phyloP scores from a whole-genome alignment of 345 rosid genomes.

The Populus pruinosa region DNA sequence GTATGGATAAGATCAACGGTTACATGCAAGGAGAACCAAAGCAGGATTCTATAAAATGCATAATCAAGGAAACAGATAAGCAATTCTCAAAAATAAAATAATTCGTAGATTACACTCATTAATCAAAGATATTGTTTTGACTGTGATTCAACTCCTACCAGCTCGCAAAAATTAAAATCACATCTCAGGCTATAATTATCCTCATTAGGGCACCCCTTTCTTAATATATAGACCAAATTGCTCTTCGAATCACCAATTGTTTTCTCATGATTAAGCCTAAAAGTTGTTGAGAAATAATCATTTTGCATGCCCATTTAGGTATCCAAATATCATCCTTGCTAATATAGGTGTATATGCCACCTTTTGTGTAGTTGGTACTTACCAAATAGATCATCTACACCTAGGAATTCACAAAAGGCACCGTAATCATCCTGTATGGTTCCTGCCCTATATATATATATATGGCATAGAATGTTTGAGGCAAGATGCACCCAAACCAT shows the following conservation, averaged over 20 bases:
- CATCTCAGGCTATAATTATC: not conserved
- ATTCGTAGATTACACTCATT: not conserved
- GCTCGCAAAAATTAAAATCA: not conserved
- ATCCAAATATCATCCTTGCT: not conserved
- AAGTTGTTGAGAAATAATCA: not conserved
- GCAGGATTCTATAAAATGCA: not conserved
- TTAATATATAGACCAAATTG: not conserved
- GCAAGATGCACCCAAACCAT: not conserved
- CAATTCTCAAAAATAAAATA: not conserved
- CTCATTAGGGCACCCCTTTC: not conserved
- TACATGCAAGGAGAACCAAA: too few species aligned
- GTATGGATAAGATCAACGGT: too few species aligned
- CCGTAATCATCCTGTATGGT: not conserved
- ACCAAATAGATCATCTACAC: not conserved
- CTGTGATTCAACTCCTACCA: not conserved
- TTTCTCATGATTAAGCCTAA: not conserved
- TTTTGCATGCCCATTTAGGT: not conserved
- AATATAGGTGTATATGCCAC: not conserved
- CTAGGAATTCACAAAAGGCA: not conserved
- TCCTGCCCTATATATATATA: conserved; percentile 10
- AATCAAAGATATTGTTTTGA: not conserved
- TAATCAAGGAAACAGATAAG: not conserved
- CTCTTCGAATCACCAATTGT: not conserved
- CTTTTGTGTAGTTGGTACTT: not conserved
- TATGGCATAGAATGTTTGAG: not conserved